A percentile compares a stretch with the other conserved stretches of the same genome.
These are phyloP conservation scores for Cordyceps cicadae DNA, from an alignment of 2,329 filamentous ascomycete genomes.

Conservation along the genomic window DNA sequence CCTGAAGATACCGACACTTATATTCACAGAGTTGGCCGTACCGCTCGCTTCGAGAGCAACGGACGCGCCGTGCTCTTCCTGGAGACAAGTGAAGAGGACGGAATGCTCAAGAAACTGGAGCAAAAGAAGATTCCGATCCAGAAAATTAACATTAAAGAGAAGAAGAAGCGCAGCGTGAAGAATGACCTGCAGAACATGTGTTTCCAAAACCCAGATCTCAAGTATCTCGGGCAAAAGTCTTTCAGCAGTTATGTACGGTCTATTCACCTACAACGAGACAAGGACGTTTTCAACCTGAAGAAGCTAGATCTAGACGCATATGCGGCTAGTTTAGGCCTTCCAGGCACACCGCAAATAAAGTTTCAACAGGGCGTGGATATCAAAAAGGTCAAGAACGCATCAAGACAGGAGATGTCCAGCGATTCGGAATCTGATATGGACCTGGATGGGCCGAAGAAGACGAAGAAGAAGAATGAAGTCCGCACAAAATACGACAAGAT, in stretches of 20 bases:
- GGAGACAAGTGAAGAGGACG: constrained; percentile 82
- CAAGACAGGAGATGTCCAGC: constrained; percentile 57
- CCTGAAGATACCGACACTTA: constrained; percentile 97
- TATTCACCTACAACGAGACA: constrained; percentile 81
- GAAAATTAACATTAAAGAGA: constrained; percentile 75
- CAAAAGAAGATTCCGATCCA: constrained; percentile 86
- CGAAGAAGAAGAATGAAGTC: constrained; percentile 50
- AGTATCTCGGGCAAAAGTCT: constrained; percentile 92
- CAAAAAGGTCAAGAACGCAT: constrained; percentile 80
- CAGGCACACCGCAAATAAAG: constrained; percentile 86
- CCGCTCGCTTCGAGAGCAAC: constrained; percentile 83
- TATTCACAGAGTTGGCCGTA: constrained; percentile 90
- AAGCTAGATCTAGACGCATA: constrained; percentile 79
- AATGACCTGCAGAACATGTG: constrained; percentile 88
- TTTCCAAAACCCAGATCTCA: constrained; percentile 88
- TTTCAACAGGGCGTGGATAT: constrained; percentile 85
- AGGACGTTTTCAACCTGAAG: constrained; percentile 80
- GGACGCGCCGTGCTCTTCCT: constrained; percentile 86
- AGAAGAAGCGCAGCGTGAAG: constrained; percentile 81
- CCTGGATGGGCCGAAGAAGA: constrained; percentile 34
- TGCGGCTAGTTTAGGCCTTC: constrained; percentile 76
- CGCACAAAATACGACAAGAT: constrained; percentile 95
- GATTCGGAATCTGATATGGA: constrained; percentile 51
- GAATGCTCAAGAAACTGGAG: constrained; percentile 79
- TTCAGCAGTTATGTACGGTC: constrained; percentile 87